Evolutionary conservation across 495 filamentous ascomycete species (phyloP), one percentile per base, ranked within the genome.

Genomic region (Penicillium chermesinum): DNA sequence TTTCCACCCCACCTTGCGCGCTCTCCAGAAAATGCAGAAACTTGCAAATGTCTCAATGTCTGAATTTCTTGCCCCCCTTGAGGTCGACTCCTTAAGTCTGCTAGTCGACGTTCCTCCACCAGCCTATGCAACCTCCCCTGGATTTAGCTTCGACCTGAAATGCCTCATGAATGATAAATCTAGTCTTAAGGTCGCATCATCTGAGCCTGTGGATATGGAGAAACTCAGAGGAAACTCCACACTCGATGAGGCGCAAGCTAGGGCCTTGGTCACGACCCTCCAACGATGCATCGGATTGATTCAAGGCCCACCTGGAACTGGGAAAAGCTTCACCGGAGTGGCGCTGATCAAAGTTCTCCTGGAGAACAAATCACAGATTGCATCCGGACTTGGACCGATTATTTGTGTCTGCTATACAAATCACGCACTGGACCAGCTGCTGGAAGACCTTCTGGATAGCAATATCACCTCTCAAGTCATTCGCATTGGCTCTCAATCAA

Each of bases 211-310:
- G 27, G 66, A 79, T 40, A 51, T 71, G 7, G 34, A 62, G 14
- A 61, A 46, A 3, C 60, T 85, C 9, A 49, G 55, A n/a, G 44
- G 59, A 2, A 50, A 63, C 34, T 75, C 80, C 1, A 72, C 59
- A 3, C 74, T 86, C 1, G 84, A 88, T 48, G 50, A 71, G 18
- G 74, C 71, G 0, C 85, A 94, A 58, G 74, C 75, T 12, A 34
- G 58, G 0, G 79, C 83, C 3, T 59, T 88, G 13, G 57, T 85
- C 2, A 58, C 72, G 19, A 69, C 79, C 12, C 65, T 94, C 3
- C 73, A 69, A 1, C 70, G 74, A 2, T 64, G 65, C 3, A 51
- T 89, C 25, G 44, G 35, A 6, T 37, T 48, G 2, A 54, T 46
- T 9, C 46, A 54, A 41, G 52, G 52, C 16, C 52, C 52, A 30